A percentile compares a stretch with the other conserved stretches of the same genome.
Evolutionary conservation across 768 basidiomycete species (phyloP).

Genomic region (Hebeloma cylindrosporum): DNA sequence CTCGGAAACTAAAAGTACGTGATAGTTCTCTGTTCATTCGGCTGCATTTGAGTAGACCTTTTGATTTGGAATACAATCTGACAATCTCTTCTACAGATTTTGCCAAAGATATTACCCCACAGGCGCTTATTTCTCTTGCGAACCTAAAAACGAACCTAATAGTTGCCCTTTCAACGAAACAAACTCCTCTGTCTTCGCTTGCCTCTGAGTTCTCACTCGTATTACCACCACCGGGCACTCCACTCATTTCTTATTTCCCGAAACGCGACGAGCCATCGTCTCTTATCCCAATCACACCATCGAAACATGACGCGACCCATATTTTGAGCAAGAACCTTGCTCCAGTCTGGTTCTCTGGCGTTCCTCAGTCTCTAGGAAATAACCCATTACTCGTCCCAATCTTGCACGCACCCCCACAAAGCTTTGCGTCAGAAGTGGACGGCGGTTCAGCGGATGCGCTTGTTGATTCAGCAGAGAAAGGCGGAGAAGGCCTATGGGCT

Average conservation of each 20-base stretch:
- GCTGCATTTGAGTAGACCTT: too few relatives aligned
- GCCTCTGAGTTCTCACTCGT: slow-evolving; percentile 92
- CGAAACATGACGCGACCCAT: slow-evolving; percentile 34
- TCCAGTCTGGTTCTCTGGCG: slow-evolving; percentile 77
- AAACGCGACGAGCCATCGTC: slow-evolving; percentile 62
- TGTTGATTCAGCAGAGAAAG: slow-evolving; percentile 70
- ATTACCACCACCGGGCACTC: slow-evolving; percentile 80
- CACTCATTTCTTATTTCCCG: slow-evolving; percentile 85
- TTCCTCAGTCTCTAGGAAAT: slow-evolving; percentile 60
- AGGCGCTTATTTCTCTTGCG: slow-evolving; percentile 72
- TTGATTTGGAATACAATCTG: slow-evolving; percentile 1
- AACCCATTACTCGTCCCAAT: slow-evolving; percentile 85
- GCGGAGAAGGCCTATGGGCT: slow-evolving; percentile 80
- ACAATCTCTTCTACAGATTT: slow-evolving; percentile 44
- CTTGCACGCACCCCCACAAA: slow-evolving; percentile 71
- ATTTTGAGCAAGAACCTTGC: slow-evolving; percentile 48
- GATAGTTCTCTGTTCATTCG: too few relatives aligned
- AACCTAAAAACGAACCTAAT: slow-evolving; percentile 79
- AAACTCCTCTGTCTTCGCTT: slow-evolving; percentile 71
- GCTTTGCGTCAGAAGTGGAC: slow-evolving; percentile 72
- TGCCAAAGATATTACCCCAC: slow-evolving; percentile 76
- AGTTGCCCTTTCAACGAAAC: slow-evolving; percentile 74
- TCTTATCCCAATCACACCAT: slow-evolving; percentile 62
- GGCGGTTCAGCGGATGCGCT: slow-evolving; percentile 63
- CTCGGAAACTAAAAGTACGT: slow-evolving; percentile 81